These are phyloP conservation scores for Quercus agrifolia DNA, from an alignment of 306 rosid genomes.

Conservation along the genomic window DNA sequence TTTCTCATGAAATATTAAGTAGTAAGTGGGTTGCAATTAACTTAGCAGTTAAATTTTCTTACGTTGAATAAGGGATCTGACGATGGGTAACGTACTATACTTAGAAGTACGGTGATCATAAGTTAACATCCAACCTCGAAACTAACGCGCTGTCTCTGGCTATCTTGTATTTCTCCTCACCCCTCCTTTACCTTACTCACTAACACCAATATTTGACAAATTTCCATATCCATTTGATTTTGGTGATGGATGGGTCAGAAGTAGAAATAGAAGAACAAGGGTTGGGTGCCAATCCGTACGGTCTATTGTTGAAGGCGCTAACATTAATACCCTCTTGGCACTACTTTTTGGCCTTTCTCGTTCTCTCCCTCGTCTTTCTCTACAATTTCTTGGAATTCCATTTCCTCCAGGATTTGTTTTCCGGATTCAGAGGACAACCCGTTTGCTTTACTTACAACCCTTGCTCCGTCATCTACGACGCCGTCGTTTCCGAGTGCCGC, in stretches of 20 bases:
- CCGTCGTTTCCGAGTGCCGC: slow-evolving; percentile 73
- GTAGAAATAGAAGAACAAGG: not conserved
- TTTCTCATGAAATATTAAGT: too few species aligned
- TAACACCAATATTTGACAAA: too few species aligned
- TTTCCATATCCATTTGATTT: too few species aligned
- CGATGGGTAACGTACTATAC: too few species aligned
- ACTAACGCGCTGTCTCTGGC: too few species aligned
- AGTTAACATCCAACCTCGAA: too few species aligned
- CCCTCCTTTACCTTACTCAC: too few species aligned
- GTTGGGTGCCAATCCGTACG: slow-evolving; percentile 27
- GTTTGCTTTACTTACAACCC: slow-evolving; percentile 49
- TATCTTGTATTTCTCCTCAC: too few species aligned
- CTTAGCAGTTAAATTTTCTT: too few species aligned
- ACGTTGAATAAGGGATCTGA: too few species aligned
- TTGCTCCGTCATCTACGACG: slow-evolving; percentile 47
- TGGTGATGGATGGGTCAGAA: too few species aligned
- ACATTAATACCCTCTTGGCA: slow-evolving; percentile 54
- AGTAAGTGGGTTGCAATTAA: accelerated
- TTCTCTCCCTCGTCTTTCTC: slow-evolving; percentile 18
- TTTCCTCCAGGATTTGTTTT: slow-evolving; percentile 50
- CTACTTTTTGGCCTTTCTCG: slow-evolving; percentile 28
- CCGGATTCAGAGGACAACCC: slow-evolving; percentile 54
- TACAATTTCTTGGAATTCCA: slow-evolving; percentile 77
- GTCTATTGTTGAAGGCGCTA: slow-evolving; percentile 38
- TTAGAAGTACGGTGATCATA: too few species aligned